Evolutionary conservation across 2,329 filamentous ascomycete species (phyloP).

Genomic region (Aspergillus costaricaensis): DNA sequence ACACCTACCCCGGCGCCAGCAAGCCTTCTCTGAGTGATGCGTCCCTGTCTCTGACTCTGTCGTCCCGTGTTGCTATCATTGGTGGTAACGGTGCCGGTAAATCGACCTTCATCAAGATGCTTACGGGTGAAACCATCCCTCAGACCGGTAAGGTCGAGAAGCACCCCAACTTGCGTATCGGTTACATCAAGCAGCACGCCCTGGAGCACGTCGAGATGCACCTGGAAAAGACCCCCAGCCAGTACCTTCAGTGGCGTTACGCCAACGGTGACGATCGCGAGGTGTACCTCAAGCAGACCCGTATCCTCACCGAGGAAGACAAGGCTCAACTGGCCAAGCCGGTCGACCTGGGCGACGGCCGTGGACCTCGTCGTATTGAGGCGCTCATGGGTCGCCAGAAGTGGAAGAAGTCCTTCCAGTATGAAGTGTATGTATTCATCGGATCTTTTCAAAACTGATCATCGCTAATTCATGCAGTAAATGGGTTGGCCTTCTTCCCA

Average conservation of each 20-base stretch:
- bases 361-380: slow-evolving; percentile 75
- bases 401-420: slow-evolving; percentile 99
- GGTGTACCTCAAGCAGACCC: slow-evolving; percentile 96
- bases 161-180: slow-evolving; percentile 96
- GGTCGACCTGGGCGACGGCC: slow-evolving; percentile 82
- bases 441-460: background rate
- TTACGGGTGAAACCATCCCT: slow-evolving; percentile 89
- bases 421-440: slow-evolving; percentile 71
- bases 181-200: slow-evolving; percentile 99
- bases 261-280: slow-evolving; percentile 96
- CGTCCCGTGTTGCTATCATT: slow-evolving; percentile 92
- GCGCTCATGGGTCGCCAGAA: slow-evolving; percentile 93
- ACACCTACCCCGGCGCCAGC: slow-evolving; percentile 83
- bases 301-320: slow-evolving; percentile 81
- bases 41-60: slow-evolving; percentile 83
- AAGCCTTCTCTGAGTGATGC: slow-evolving; percentile 89
- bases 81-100: slow-evolving; percentile 98
- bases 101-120: slow-evolving; percentile 94
- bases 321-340: slow-evolving; percentile 88
- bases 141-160: slow-evolving; percentile 88
- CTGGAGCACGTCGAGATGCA: slow-evolving; percentile 99
- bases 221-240: slow-evolving; percentile 97
- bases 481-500: slow-evolving; percentile 86
- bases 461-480: slow-evolving; percentile 56
- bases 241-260: slow-evolving; percentile 98